Evolutionary conservation across 2,329 filamentous ascomycete genomes (phyloP), one percentile per base, ranked within the genome.

Genomic region (Xylaria multiplex): DNA sequence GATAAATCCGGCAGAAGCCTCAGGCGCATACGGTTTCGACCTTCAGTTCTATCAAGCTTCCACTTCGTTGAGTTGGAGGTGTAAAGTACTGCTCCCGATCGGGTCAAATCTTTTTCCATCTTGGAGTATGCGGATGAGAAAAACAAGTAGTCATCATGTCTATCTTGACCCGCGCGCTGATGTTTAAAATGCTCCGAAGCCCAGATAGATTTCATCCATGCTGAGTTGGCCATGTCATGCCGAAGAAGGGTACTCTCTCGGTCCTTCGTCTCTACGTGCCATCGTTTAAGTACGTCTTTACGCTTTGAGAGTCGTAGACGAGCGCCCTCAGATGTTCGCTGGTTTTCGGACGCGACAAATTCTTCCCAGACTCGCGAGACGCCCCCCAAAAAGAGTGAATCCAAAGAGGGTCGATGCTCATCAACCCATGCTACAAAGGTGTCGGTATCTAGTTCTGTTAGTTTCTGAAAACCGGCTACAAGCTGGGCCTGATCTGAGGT

Each of bases 171-270:
- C 16, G 92, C 86, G 68, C 96, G 86, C 77, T 98, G 95, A 70
- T 97, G 91, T 77, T 97, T 98, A 75, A 95, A 87, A 70, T 96
- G 91, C 77, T 99, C 96, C 0, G 95, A 93, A 55, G 91, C 90
- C 77, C 95, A 96, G 46, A 99, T 97, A 73, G 97, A 98, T 72
- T 94, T 93, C 82, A 95, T 91, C 96, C 95, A 99, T 65, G 95
- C 90, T 46, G 88, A 90, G 62, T 96, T 95, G 0, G 93, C 91
- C 70, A 92, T 89, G 73, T 97, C 93, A 74, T 98, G 95, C n/a
- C 89, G 89, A 60, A 91, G 84, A 64, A 94, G 86, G 16, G 91
- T 83, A 69, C 91, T 91, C 19, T 96, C 92, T 9, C 86, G 86
- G 24, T 85, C 85, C 4, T 87, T 79, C 57, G 90, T 89, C 69